Evolutionary conservation across 2,329 filamentous ascomycete species (phyloP), one percentile per base, ranked within the genome.

Genomic region (Bertia moriformis): DNA sequence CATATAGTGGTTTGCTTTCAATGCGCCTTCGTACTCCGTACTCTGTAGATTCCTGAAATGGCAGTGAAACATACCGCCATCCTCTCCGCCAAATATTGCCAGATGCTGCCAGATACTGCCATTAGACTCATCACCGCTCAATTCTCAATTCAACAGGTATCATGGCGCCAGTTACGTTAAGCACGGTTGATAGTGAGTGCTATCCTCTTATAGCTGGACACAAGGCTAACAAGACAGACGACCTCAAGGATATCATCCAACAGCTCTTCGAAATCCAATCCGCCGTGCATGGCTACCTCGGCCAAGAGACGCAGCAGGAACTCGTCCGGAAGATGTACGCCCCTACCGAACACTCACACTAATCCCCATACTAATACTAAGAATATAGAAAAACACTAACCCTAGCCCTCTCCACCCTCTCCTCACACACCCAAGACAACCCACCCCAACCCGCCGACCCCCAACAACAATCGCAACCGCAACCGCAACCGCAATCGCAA

Each of bases 191-290:
- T 38, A 48, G 57, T 60, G 42, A 42, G 52, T 45, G 4, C 14
- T 18, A n/a, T 15, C 17, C 32, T 24, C 20, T 15, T 10, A 36
- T 14, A 19, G 24, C 22, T 12, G 13, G 20, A 13, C 30, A 32
- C n/a, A 7, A 12, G 14, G 29, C 37, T 44, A 30, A 45, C 15
- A 14, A 36, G 14, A 14, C 48, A 69, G 66, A 59, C 37, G 67
- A 73, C 46, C 58, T 78, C 39, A 75, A 74, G 55, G 65, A 68
- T 36, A 67, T 77, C 42, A 73, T 78, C 45, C 69, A 74, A 47
- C 69, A 73, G 47, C 63, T 79, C 39, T 78, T 72, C 58, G 66
- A 74, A 45, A 67, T 74, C 35, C 71, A 78, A 53, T 65, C 67
- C 19, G 61, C 62, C n/a, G 60, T 64, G 1, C 66, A 73, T 50